Evolutionary conservation across 441 rosid genomes (phyloP), one percentile per base, ranked within the genome.

Genomic region (Breynia disticha): DNA sequence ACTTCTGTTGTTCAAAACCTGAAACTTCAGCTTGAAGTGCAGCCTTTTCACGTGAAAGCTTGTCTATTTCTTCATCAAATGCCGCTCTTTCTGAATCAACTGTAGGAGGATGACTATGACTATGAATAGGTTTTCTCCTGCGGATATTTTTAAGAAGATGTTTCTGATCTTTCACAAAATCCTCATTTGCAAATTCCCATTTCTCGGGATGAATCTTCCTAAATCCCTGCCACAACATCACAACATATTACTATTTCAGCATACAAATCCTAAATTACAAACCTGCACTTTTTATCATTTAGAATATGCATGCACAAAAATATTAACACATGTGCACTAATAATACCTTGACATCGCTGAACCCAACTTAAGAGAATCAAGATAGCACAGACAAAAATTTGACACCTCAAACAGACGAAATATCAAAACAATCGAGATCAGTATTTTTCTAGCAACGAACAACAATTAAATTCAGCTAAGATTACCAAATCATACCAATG

Each of bases 151-250:
- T 91, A 50, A 91, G 95, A 56, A 83, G 90, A 79, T 86, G 97
- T 82, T 81, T 86, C 63, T 79, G 84, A 76, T 79, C 87, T 66
- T 79, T 91, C 22, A 79, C 64, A 65, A 91, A 91, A 22, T 79
- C 95, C 52, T 91, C 98, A 69, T 88, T 91, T 7, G 78, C 74
- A 68, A 91, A 91, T 52, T 91, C 96, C 98, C 98, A 91, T 66
- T 65, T 78, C 79, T 91, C 98, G 0, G 94, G 81, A 79, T 91
- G 96, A 57, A 75, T 82, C 79, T 91, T 91, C 28, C 84, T 78
- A 46, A 91, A 91, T 19, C 98, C 96, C 98, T 91, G 78, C 52
- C 51, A 64, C 46, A 59, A 57, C 55, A 68, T 32, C 16, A 54
- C 32, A 54, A 41, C n/a, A 15, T 9, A 15, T 41, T 41, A 41